Evolutionary conservation across 768 basidiomycete species (phyloP).

Genomic region (Mycena rebaudengoi): DNA sequence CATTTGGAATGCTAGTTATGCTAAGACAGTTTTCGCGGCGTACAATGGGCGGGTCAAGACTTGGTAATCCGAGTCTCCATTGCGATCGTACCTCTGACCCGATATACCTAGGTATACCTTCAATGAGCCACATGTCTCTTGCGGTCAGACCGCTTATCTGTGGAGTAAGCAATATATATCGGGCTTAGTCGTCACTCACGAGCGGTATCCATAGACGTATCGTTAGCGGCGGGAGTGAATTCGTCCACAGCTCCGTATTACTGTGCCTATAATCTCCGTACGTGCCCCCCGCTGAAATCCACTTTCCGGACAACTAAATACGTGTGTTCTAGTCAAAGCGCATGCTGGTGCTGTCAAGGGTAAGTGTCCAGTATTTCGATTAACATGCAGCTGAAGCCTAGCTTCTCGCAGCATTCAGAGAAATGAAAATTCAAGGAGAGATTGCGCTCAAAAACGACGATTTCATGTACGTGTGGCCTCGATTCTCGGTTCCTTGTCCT

Average conservation of each 20-base stretch:
- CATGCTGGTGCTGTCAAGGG: slow-evolving; percentile 61
- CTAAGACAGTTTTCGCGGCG: slow-evolving; percentile 56
- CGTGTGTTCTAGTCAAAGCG: slow-evolving; percentile 46
- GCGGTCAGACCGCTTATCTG: slow-evolving; percentile 48
- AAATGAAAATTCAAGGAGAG: slow-evolving; percentile 58
- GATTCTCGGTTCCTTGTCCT: neutral
- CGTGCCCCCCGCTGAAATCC: slow-evolving; percentile 16
- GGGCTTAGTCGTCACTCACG: neutral
- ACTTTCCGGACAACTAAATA: neutral
- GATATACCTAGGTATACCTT: slow-evolving; percentile 53
- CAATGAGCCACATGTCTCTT: slow-evolving; percentile 59
- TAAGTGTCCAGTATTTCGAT: slow-evolving; percentile 14
- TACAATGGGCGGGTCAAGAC: slow-evolving; percentile 59
- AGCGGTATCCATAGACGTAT: slow-evolving; percentile 37
- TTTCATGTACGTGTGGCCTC: slow-evolving; percentile 45
- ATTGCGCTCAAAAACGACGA: slow-evolving; percentile 65
- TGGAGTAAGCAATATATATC: slow-evolving; percentile 43
- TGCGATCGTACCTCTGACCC: neutral
- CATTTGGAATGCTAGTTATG: slow-evolving; percentile 44
- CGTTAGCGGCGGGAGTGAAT: slow-evolving; percentile 53
- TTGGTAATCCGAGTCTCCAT: slow-evolving; percentile 38
- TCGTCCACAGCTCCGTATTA: slow-evolving; percentile 53
- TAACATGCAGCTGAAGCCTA: neutral
- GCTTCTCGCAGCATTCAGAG: slow-evolving; percentile 46
- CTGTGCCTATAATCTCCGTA: slow-evolving; percentile 54